Percentiles rank a stretch among this genome's conserved stretches.
Conservation (phyloP, 768 basidiomycete genomes). For the Lentinula sp. region DNA sequence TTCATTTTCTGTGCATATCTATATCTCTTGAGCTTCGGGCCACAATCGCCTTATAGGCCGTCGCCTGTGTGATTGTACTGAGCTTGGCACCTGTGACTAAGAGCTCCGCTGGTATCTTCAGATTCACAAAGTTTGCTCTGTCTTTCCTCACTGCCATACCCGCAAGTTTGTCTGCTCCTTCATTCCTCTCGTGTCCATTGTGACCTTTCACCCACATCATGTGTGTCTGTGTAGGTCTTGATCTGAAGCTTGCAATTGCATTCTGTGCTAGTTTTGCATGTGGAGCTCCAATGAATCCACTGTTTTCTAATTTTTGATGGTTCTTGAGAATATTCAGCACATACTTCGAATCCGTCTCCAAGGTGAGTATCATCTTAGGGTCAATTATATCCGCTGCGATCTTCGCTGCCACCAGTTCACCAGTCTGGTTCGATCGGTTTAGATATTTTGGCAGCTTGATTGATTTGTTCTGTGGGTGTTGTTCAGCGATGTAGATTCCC, state of each 20-base stretch:
- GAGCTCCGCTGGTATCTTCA: background rate
- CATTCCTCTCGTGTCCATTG: slow-evolving; percentile 13
- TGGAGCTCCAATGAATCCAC: background rate
- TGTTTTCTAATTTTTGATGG: background rate
- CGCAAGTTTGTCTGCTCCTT: slow-evolving; percentile 18
- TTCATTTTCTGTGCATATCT: background rate
- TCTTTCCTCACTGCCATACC: slow-evolving; percentile 10
- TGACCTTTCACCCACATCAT: slow-evolving; percentile 22
- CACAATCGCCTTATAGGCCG: background rate
- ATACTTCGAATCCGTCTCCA: background rate
- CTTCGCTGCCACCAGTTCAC: background rate
- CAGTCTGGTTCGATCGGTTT: background rate
- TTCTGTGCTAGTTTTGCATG: background rate
- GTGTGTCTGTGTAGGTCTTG: slow-evolving; percentile 7
- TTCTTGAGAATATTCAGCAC: background rate
- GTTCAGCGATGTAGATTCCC: slow-evolving; percentile 5
- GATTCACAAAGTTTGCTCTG: slow-evolving; percentile 1
- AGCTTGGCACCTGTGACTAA: slow-evolving; percentile 12
- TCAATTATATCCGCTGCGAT: background rate
- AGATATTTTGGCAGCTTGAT: background rate
- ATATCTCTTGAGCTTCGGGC: background rate
- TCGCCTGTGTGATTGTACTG: slow-evolving; percentile 7
- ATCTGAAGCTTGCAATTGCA: slow-evolving; percentile 1
- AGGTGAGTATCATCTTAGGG: background rate
- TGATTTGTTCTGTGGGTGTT: background rate